Conservation (phyloP, 345 rosid genomes). For the Brassica carinata region DNA sequence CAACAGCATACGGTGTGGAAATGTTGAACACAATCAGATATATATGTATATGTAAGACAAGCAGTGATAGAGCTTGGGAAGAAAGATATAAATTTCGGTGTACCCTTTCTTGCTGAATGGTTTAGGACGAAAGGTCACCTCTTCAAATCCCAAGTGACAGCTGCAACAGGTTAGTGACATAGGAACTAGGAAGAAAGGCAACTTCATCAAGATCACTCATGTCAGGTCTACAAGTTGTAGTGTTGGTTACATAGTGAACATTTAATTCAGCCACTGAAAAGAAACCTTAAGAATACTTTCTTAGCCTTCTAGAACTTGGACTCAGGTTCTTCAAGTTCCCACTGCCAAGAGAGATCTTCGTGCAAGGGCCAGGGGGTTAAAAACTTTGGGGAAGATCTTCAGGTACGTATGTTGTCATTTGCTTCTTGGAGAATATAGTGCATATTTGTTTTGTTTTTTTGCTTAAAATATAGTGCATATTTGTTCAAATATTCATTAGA, state of each 20-base stretch:
- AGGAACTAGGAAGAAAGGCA: conserved; percentile 24
- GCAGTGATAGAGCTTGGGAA: conserved; percentile 92
- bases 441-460: no score
- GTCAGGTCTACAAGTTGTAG: not conserved
- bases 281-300: conserved; percentile 9
- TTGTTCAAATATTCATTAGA: conserved; percentile 3
- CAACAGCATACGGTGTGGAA: conserved; percentile 90
- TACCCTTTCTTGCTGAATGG: conserved; percentile 49
- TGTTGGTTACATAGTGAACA: not conserved
- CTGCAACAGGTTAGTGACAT: conserved; percentile 79
- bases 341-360: conserved; percentile 81
- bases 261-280: not conserved
- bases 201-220: not conserved
- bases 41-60: conserved; percentile 73
- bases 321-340: conserved; percentile 92
- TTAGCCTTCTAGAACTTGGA: conserved; percentile 4
- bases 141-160: conserved; percentile 91
- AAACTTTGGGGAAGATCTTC: conserved; percentile 94
- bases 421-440: not conserved
- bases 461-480: not conserved
- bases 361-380: conserved; percentile 91
- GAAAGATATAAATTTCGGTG: not conserved
- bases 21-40: conserved; percentile 95
- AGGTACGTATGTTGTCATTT: conserved; percentile 49
- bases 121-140: not conserved